Conservation (phyloP, 1,284 basidiomycete species). For the Rhizoctonia solani region DNA sequence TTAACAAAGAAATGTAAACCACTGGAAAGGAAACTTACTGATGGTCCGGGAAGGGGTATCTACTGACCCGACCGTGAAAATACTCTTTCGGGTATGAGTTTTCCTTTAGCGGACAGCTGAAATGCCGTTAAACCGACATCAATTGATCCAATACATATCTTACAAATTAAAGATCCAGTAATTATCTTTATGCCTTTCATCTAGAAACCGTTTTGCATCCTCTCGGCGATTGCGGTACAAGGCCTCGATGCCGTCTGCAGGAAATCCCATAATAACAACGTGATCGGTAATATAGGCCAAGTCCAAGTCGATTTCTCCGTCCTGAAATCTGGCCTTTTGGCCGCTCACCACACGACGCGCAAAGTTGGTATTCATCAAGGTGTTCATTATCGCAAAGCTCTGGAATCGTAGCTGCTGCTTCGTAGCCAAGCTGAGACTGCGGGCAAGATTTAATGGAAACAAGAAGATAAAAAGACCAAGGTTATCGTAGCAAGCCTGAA, state of each 20-base stretch:
- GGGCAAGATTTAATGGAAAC: no score
- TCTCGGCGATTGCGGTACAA: constrained; percentile 80
- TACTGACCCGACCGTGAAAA: constrained; percentile 73
- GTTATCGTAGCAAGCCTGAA: no score
- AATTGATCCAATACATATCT: constrained; percentile 7
- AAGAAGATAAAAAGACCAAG: no score
- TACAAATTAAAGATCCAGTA: constrained; percentile 86
- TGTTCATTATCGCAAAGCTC: no score
- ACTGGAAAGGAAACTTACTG: constrained; percentile 60
- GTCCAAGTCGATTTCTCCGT: constrained; percentile 71
- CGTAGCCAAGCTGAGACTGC: no score
- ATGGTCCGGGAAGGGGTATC: constrained; percentile 88
- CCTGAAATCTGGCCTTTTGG: constrained; percentile 76
- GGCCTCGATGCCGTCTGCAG: constrained; percentile 77
- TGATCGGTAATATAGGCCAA: constrained; percentile 79
- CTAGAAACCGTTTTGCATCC: constrained; percentile 78
- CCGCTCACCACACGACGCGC: constrained; percentile 52
- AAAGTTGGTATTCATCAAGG: constrained; percentile 40
- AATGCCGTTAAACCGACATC: background rate
- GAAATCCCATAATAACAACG: constrained; percentile 89
- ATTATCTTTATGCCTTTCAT: constrained; percentile 71
- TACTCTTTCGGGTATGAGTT: constrained; percentile 65
- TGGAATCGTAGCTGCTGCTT: no score
- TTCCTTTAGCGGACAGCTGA: constrained; percentile 68
- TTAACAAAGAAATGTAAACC: background rate